Base-by-base conservation (phyloP, 192 early-diverging fungal genomes). In the Coemansia interrupta region DNA sequence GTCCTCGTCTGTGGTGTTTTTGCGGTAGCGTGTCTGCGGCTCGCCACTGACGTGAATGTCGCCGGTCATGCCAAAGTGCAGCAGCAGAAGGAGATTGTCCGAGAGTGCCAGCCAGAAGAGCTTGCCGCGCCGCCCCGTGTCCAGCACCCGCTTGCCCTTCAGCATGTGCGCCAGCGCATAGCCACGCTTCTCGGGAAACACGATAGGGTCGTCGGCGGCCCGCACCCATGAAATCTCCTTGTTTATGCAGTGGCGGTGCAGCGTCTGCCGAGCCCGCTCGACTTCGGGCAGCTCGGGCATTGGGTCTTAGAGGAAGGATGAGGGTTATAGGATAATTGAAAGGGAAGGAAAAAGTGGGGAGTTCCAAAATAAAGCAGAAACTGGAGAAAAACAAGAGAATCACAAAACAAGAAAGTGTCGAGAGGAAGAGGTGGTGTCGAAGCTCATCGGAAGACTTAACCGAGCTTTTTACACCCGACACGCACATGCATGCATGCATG, bases 51-150 rank as follows among this genome's bases (percentile, higher is more conserved):
- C 18, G 17, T 60, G 57, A 6, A 78, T 58, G 51, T 73, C 59
- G n/a, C 87, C 85, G 4, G 88, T 85, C 89, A 90, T 89, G 26
- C 90, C 92, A 64, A 89, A 81, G 64, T 93, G 90, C 54, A 85
- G 38, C 5, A 92, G 49, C 39, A 80, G 47, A 0, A 50, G 40
- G 11, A 68, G 24, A 6, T 53, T 58, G n/a, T 61, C 62, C 11
- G 67, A 64, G 18, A 80, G 29, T 24, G 42, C 19, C 8, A 83
- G 63, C 49, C 75, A 85, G 70, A 93, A 91, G 29, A 84, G 77
- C 75, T 93, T 94, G 40, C 92, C 92, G 26, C 80, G 75, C 19
- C 92, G 83, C 19, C 83, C 85, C 9, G 85, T 85, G 40, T 80
- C 84, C 4, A 83, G 59, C 3, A 94, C 64, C n/a, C 32, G 80